Evolutionary conservation across 106 monocot species (phyloP).

Genomic region (Cymbidium sinense): DNA sequence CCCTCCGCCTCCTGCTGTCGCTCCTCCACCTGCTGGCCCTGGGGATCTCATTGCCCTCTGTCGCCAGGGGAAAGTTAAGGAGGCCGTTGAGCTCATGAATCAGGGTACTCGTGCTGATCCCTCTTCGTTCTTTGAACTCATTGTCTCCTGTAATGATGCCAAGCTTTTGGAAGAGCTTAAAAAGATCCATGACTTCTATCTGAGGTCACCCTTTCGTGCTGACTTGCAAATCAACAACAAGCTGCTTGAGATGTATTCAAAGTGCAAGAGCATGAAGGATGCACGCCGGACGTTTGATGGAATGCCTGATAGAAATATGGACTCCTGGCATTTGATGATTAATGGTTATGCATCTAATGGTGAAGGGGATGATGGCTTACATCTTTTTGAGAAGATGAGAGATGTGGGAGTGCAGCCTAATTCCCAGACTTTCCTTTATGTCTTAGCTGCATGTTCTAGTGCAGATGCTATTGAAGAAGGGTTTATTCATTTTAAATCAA

Average conservation of each 20-base stretch:
- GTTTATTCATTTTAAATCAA: constrained; percentile 78
- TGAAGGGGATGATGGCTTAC: constrained; percentile 78
- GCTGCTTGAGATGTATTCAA: constrained; percentile 55
- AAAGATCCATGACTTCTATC: constrained; percentile 68
- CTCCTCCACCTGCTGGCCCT: constrained; percentile 30
- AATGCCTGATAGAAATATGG: constrained; percentile 72
- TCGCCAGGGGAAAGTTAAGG: constrained; percentile 62
- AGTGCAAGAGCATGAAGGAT: constrained; percentile 49
- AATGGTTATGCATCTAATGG: constrained; percentile 52
- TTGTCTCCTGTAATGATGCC: constrained; percentile 40
- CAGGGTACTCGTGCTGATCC: constrained; percentile 49
- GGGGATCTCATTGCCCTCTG: constrained; percentile 47
- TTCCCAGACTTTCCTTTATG: constrained; percentile 41
- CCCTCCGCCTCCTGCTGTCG: constrained; percentile 6
- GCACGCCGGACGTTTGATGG: constrained; percentile 68
- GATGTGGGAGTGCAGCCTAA: constrained; percentile 45
- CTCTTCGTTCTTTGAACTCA: constrained; percentile 43
- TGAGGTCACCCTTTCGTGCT: constrained; percentile 59
- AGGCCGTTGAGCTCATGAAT: constrained; percentile 49
- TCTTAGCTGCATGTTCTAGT: constrained; percentile 60
- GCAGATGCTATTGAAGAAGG: constrained; percentile 86
- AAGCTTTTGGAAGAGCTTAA: constrained; percentile 70
- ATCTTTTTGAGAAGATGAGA: constrained; percentile 72
- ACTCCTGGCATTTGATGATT: constrained; percentile 77
- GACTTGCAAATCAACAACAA: constrained; percentile 68